Conservation (phyloP, 1,139 yeast genomes). For the Yamadazyma aaseri region DNA sequence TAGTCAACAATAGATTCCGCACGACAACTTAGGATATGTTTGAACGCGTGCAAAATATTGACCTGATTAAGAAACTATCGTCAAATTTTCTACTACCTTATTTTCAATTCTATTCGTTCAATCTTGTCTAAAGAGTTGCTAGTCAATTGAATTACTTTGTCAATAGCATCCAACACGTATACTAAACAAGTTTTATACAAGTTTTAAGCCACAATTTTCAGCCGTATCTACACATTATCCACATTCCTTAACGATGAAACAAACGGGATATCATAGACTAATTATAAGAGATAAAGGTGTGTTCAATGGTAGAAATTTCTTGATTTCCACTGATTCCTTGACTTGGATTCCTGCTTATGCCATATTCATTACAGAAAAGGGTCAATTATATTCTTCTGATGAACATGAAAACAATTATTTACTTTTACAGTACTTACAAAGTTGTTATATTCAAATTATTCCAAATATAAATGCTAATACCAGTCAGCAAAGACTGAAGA, state of each 20-base stretch:
- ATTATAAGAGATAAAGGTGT: conserved; percentile 37
- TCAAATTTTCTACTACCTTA: not conserved
- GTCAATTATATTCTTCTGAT: conserved; percentile 37
- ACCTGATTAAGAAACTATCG: not conserved
- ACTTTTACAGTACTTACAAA: conserved; percentile 38
- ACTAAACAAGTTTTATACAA: too few relatives aligned
- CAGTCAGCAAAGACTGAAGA: conserved; percentile 5
- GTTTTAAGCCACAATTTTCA: too few relatives aligned
- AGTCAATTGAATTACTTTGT: too few relatives aligned
- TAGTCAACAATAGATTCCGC: not conserved
- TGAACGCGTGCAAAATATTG: not conserved
- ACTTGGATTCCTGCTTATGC: conserved; percentile 37
- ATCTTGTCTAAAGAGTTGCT: too few relatives aligned
- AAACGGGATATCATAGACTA: conserved; percentile 17
- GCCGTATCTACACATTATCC: too few relatives aligned
- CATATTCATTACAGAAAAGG: conserved; percentile 36
- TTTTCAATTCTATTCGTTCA: not conserved
- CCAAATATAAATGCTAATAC: conserved; percentile 21
- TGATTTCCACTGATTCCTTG: conserved; percentile 38
- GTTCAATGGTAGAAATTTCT: conserved; percentile 35
- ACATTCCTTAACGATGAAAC: too few relatives aligned
- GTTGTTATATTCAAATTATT: conserved; percentile 41
- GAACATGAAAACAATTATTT: conserved; percentile 33
- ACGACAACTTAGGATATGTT: not conserved
- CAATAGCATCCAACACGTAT: too few relatives aligned